Evolutionary conservation across 495 filamentous ascomycete genomes (phyloP).

Genomic region (Aspergillus saccharolyticus): DNA sequence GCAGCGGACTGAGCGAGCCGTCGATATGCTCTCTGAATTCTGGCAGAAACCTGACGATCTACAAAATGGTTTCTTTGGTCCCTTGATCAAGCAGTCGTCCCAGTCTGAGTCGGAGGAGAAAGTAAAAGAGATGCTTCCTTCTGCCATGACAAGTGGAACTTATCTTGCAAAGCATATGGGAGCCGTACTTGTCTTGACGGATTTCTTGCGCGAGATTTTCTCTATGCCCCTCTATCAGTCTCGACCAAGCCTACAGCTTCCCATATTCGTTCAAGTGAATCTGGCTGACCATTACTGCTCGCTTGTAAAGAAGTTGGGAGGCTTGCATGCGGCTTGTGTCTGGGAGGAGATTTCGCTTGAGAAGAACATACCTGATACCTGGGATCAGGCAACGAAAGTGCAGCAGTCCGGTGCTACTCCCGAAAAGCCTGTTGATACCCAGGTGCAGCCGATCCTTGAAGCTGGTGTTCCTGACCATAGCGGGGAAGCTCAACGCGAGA

Average conservation of each 20-base stretch:
- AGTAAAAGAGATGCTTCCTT: conserved; percentile 8
- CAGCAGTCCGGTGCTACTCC: conserved; percentile 43
- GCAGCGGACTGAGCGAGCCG: conserved; percentile 60
- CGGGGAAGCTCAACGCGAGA: conserved; percentile 17
- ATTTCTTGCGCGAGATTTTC: conserved; percentile 68
- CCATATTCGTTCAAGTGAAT: conserved; percentile 65
- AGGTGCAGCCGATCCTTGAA: conserved; percentile 24
- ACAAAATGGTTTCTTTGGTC: conserved; percentile 56
- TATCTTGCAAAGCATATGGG: conserved; percentile 70
- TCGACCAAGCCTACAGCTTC: conserved; percentile 46
- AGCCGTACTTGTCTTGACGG: conserved; percentile 65
- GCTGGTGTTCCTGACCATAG: conserved; percentile 12
- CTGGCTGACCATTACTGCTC: conserved; percentile 71
- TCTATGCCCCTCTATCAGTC: conserved; percentile 58
- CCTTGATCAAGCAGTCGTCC: conserved; percentile 43
- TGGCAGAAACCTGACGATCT: conserved; percentile 38
- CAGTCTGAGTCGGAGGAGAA: conserved; percentile 22
- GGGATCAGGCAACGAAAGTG: conserved; percentile 58
- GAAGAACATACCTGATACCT: conserved; percentile 59
- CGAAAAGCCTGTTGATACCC: conserved; percentile 38
- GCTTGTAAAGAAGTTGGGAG: conserved; percentile 66
- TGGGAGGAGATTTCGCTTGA: conserved; percentile 77
- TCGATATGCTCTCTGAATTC: conserved; percentile 64
- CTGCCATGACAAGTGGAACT: conserved; percentile 51
- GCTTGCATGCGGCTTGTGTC: conserved; percentile 69